Conservation (phyloP, 306 rosid species). For the Medicago truncatula region DNA sequence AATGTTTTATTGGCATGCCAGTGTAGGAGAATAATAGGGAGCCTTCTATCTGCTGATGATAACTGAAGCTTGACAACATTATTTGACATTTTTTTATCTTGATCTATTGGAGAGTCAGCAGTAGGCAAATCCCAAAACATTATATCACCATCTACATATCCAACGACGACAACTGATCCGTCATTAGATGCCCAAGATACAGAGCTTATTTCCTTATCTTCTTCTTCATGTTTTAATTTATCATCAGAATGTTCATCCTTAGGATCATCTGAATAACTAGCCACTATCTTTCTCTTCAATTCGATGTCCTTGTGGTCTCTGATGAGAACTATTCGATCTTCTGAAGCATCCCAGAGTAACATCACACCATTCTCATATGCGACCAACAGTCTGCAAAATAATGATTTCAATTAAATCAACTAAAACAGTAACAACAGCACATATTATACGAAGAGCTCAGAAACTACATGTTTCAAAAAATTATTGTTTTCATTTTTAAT, state of each 20-base stretch:
- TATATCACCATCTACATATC: constrained; percentile 93
- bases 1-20: constrained; percentile 60
- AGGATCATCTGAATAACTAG: constrained; percentile 48
- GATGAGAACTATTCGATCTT: constrained; percentile 70
- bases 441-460: constrained; percentile 16
- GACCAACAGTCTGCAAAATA: constrained; percentile 73
- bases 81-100: constrained; percentile 47
- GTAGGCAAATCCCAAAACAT: constrained; percentile 80
- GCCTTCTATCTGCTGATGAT: constrained; percentile 70
- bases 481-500: background rate
- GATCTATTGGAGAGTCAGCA: constrained; percentile 49
- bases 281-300: constrained; percentile 51
- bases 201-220: constrained; percentile 81
- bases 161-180: constrained; percentile 79
- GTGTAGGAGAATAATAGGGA: constrained; percentile 73
- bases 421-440: constrained; percentile 2
- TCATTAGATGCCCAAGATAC: constrained; percentile 83
- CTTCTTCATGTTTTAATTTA: constrained; percentile 51
- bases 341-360: constrained; percentile 87
- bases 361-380: constrained; percentile 84
- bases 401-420: constrained; percentile 33
- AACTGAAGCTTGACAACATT: constrained; percentile 78
- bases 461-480: background rate
- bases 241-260: constrained; percentile 50
- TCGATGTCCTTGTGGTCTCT: constrained; percentile 70